Percentiles rank a stretch among this genome's conserved stretches.
Evolutionary conservation across 768 basidiomycete species (phyloP).

Genomic region (Boletus patriciae): DNA sequence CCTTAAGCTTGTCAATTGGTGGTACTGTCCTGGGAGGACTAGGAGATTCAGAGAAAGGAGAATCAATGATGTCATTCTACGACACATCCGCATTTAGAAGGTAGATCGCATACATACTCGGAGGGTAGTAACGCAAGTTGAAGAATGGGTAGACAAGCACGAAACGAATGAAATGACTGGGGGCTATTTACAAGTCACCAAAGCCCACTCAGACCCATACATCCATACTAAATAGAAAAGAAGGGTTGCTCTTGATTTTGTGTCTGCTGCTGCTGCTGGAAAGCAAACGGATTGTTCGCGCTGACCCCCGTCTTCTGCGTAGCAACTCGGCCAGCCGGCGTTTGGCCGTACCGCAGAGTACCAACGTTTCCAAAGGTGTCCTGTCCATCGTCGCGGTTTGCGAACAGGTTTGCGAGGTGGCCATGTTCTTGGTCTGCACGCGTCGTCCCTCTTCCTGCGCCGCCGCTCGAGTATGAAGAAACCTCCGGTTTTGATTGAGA

Average conservation of each 20-base stretch:
- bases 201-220: neutral
- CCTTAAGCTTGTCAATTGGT: neutral
- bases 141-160: conserved; percentile 11
- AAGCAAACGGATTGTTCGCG: conserved; percentile 65
- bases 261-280: conserved; percentile 50
- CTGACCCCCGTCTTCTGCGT: conserved; percentile 48
- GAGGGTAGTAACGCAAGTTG: neutral
- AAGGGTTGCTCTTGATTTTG: conserved; percentile 70
- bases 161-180: conserved; percentile 11
- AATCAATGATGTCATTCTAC: conserved; percentile 25
- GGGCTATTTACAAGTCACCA: conserved; percentile 13
- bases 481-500: conserved; percentile 39
- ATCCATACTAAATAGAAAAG: conserved; percentile 59
- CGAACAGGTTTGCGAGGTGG: conserved; percentile 78
- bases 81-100: conserved; percentile 21
- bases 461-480: conserved; percentile 13
- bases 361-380: conserved; percentile 97
- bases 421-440: conserved; percentile 69
- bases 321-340: conserved; percentile 50
- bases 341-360: conserved; percentile 65
- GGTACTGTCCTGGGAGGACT: neutral
- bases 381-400: conserved; percentile 86
- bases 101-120: neutral
- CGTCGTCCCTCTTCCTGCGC: conserved; percentile 28
- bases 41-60: neutral